Percentiles rank a stretch among this genome's conserved stretches.
Conservation (phyloP, 768 basidiomycete species). For the Candolleomyces eurysporus region DNA sequence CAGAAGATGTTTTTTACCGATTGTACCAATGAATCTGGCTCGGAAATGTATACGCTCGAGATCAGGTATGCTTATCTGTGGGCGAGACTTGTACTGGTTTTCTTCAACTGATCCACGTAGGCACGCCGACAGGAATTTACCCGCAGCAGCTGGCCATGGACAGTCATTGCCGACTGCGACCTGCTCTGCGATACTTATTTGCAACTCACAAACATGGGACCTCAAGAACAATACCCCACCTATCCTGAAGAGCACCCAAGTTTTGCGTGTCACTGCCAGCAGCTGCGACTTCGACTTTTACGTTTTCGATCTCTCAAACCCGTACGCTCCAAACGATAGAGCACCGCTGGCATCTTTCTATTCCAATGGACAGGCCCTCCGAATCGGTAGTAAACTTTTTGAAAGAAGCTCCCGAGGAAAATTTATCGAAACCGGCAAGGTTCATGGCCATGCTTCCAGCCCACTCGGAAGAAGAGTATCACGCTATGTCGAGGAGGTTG, state of each 20-base stretch:
- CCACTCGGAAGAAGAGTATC: too few relatives aligned
- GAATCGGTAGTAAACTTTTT: conserved; percentile 10
- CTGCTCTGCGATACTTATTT: neutral
- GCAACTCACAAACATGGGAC: neutral
- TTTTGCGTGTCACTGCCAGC: neutral
- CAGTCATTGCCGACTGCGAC: neutral
- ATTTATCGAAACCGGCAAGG: neutral
- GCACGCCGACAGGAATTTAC: neutral
- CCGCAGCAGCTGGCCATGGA: neutral
- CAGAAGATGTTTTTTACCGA: neutral
- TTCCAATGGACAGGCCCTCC: neutral
- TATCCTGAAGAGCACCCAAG: neutral
- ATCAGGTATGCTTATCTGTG: neutral
- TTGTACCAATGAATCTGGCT: neutral
- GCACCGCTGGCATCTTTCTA: conserved; percentile 5
- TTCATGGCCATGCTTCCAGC: neutral
- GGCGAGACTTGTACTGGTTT: neutral
- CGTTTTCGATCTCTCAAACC: neutral
- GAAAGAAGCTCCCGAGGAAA: neutral
- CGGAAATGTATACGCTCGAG: neutral
- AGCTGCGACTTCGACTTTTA: neutral
- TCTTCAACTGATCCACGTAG: neutral
- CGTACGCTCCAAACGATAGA: neutral
- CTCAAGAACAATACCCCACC: neutral
- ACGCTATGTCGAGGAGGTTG: neutral